phyloP scores from a whole-genome alignment of 2,329 filamentous ascomycete species.

The Hymenoscyphus linearis region DNA sequence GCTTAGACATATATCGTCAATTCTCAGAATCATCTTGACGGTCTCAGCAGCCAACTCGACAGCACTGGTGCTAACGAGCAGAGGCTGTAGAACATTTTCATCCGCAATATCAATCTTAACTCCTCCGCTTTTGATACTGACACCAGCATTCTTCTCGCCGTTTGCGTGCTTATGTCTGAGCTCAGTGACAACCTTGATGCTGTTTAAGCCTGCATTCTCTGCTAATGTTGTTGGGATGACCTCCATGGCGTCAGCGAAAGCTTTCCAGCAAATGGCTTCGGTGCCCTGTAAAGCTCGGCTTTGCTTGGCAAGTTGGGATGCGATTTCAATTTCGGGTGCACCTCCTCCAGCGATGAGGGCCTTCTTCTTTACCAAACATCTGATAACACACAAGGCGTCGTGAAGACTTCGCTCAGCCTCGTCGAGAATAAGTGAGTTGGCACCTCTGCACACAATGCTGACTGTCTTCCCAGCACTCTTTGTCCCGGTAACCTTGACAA shows the following conservation, averaged over 20 bases:
- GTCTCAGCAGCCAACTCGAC: constrained; percentile 97
- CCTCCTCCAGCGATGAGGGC: constrained; percentile 97
- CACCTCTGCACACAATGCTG: constrained; percentile 88
- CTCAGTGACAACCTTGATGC: constrained; percentile 97
- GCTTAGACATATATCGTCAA: constrained; percentile 29
- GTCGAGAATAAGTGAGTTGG: constrained; percentile 90
- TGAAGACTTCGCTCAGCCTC: constrained; percentile 96
- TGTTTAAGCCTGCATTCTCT: constrained; percentile 95
- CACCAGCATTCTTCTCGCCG: constrained; percentile 91
- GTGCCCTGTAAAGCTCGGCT: constrained; percentile 82
- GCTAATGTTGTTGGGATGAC: constrained; percentile 94
- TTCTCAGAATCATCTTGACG: constrained; percentile 58
- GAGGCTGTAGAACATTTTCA: constrained; percentile 92
- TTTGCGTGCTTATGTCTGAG: constrained; percentile 89
- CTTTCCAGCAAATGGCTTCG: constrained; percentile 98
- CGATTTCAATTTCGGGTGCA: constrained; percentile 94
- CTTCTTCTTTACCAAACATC: constrained; percentile 98
- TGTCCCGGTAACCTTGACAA: constrained; percentile 92
- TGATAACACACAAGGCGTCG: constrained; percentile 95
- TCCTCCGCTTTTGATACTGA: constrained; percentile 96
- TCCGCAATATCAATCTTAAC: constrained; percentile 96
- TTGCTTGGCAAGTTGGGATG: constrained; percentile 76
- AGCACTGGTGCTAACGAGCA: constrained; percentile 94
- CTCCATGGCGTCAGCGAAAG: constrained; percentile 95
- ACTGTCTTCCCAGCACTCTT: constrained; percentile 82